Base-by-base conservation (phyloP, 2,329 filamentous ascomycete genomes). In the Ophiocordyceps sinensis region DNA sequence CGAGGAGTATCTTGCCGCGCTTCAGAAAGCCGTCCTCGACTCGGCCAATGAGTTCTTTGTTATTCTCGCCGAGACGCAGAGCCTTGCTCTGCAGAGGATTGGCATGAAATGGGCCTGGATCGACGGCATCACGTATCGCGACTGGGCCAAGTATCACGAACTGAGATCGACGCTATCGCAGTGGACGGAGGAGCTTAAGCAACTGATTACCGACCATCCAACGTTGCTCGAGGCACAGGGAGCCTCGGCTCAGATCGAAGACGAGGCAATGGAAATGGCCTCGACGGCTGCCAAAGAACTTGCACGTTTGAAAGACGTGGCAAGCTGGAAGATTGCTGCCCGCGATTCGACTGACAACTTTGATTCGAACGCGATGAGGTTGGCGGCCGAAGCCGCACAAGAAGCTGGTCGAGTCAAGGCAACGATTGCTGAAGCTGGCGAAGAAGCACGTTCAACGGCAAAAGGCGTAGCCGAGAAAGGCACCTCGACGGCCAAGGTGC, bases 31-130 rank as follows among this genome's bases (percentile, higher is more conserved):
- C 11, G 77, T 94, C 43, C 73, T 75, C 42, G 71, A 76, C 37
- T 82, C 85, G 9, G 77, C 86, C n/a, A 73, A 85, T 51, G 81
- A 81, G 34, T 89, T 89, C 37, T 77, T 94, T 41, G 74, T 80
- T 54, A 85, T 93, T 14, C 73, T 95, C 28, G 83, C 89, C 47
- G 76, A 77, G 53, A 88, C 91, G 45, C 78, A 85, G 35, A 82
- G 88, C 51, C 70, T 94, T 30, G 85, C 87, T 6, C 71, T 95
- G 29, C 85, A 94, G 57, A 85, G 93, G 58, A 86, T 95, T 41
- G 88, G 88, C 43, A 89, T 93, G 78, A 77, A 75, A 54, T 98
- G 91, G 88, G 87, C 89, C 12, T 94, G 85, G 81, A 91, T 87
- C 65, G 87, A 96, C 43, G 86, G 86, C 28, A 76, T 98, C 45